phyloP scores from a whole-genome alignment of 169 alveolate genomes.

The Cryptosporidium xiaoi region DNA sequence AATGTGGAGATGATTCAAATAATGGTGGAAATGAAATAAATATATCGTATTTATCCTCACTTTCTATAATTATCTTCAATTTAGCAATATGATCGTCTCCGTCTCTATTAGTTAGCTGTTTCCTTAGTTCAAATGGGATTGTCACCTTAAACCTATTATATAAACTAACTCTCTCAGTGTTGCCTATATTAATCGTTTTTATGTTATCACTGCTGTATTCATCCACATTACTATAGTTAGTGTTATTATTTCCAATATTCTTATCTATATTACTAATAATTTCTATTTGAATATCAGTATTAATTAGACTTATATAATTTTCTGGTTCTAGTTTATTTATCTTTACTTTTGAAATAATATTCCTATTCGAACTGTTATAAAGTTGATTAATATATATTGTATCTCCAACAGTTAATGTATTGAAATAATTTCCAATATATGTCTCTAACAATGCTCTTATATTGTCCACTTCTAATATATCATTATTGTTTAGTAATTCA shows the following conservation, averaged over 20 bases:
- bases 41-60: conserved; percentile 33
- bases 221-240: background rate
- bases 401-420: conserved; percentile 46
- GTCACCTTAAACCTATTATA: background rate
- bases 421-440: conserved; percentile 35
- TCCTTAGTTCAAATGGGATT: conserved; percentile 21
- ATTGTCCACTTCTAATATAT: conserved; percentile 29
- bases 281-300: conserved; percentile 44
- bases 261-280: background rate
- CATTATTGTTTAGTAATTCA: conserved; percentile 24
- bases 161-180: background rate
- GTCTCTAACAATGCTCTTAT: conserved; percentile 40
- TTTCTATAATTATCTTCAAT: background rate
- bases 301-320: conserved; percentile 13
- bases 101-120: background rate
- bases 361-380: background rate
- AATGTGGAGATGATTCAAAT: conserved; percentile 54
- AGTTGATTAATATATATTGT: conserved; percentile 36
- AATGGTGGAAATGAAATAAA: conserved; percentile 71
- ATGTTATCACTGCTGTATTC: background rate
- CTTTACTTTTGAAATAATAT: conserved; percentile 19
- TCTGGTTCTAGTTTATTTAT: conserved; percentile 67
- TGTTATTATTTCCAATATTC: background rate
- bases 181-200: conserved; percentile 1
- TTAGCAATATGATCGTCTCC: background rate